A percentile compares a stretch with the other conserved stretches of the same genome.
Evolutionary conservation across 2,329 filamentous ascomycete genomes (phyloP).

Genomic region (Blumeria hordei): DNA sequence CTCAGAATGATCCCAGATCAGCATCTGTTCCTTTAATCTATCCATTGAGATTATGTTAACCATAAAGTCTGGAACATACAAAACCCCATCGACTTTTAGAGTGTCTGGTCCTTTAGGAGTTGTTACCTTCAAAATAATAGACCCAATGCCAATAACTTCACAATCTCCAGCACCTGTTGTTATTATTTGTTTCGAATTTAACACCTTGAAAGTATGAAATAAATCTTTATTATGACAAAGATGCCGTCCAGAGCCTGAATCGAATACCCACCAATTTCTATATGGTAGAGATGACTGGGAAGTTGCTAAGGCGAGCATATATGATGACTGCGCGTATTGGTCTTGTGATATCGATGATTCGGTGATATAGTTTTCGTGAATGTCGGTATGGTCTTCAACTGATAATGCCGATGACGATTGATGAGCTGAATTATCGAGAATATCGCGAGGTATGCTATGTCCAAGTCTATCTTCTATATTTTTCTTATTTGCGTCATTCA

Average conservation of each 20-base stretch:
- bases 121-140: neutral
- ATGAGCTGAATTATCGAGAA: neutral
- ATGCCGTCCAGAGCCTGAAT: neutral
- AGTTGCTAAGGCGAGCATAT: neutral
- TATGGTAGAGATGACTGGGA: neutral
- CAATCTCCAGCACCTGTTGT: neutral
- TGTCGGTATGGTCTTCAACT: neutral
- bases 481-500: neutral
- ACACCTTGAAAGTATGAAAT: neutral
- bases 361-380: neutral
- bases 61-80: neutral
- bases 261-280: neutral
- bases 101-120: neutral
- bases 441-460: neutral
- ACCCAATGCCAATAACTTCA: neutral
- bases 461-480: neutral
- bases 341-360: neutral
- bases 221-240: neutral
- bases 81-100: neutral
- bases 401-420: neutral
- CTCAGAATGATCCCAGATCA: neutral
- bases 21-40: neutral
- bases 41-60: neutral
- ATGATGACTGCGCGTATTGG: neutral
- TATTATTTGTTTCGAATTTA: neutral